Evolutionary conservation across 371 early-diverging fungal species (phyloP), one percentile per base, ranked within the genome.

Genomic region (Chytridiales sp.): DNA sequence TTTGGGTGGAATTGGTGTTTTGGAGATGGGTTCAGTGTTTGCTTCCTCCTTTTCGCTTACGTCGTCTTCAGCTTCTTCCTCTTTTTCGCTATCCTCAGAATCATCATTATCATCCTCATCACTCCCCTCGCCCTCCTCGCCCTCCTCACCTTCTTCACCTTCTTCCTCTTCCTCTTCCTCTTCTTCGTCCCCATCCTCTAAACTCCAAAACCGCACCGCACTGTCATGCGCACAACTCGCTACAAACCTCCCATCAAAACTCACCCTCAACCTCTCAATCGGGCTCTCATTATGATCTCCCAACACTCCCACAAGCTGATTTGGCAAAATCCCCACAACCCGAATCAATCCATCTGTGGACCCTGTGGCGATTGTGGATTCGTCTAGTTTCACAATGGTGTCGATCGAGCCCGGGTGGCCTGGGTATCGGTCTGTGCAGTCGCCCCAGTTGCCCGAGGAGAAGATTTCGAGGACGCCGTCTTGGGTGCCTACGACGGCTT

Each of bases 341-440:
- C 89, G 83, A 42, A 73, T 32, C 31, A 66, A 56, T 19, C 97
- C 97, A 68, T 97, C 97, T 62, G 89, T 84, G 17, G 88, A 86
- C 13, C 94, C 97, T 0, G 95, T 94, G 34, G 85, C 85, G 15
- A 94, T 76, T 21, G 86, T 82, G 62, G 86, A 81, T 54, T 95
- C 93, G 42, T 86, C 87, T 49, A 94, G 68, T 65, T 87, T 87
- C 62, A 83, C 82, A 13, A 95, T 79, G 0, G 91, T 72, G 52
- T 93, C 91, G 22, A 97, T 86, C 24, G 91, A 87, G 49, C 79
- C 83, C 24, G 95, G 95, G 67, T 96, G 94, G 27, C 95, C 96
- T 4, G 90, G 78, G 57, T 94, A 87, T 22, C 97, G 85, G 75
- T 95, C 94, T 19, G 86, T 86, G 50, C 89, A 83, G 62, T 94